Evolutionary conservation across 208 protist genomes (phyloP).

Genomic region (Phytomonas francai): DNA sequence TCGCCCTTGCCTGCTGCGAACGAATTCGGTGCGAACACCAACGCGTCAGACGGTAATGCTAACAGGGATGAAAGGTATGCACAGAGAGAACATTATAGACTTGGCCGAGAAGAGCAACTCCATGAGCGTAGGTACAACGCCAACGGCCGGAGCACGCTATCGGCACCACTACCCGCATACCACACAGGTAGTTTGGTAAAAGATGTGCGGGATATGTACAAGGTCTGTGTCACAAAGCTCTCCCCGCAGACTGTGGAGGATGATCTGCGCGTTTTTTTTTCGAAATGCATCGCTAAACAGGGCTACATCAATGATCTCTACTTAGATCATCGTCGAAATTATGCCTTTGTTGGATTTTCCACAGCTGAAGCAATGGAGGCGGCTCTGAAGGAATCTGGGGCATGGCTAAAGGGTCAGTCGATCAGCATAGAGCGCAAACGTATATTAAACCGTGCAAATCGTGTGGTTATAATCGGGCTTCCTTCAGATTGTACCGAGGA

Average conservation of each 20-base stretch:
- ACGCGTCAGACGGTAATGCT: background rate
- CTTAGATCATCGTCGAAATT: slow-evolving; percentile 21
- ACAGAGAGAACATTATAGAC: background rate
- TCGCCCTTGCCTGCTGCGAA: slow-evolving; percentile 1
- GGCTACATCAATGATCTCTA: slow-evolving; percentile 45
- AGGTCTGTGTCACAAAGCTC: slow-evolving; percentile 38
- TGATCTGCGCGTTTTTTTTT: slow-evolving; percentile 38
- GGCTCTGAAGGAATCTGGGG: slow-evolving; percentile 47
- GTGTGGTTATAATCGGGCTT: slow-evolving; percentile 49
- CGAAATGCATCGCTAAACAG: slow-evolving; percentile 2
- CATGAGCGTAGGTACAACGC: background rate
- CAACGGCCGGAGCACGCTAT: background rate
- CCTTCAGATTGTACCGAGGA: slow-evolving; percentile 24
- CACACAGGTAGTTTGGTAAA: background rate
- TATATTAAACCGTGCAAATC: slow-evolving; percentile 13
- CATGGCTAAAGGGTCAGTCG: slow-evolving; percentile 26
- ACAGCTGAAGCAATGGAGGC: slow-evolving; percentile 26
- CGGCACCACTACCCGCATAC: background rate
- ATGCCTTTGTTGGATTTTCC: slow-evolving; percentile 48
- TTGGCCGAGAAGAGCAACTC: background rate
- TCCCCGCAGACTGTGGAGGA: slow-evolving; percentile 18
- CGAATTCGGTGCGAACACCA: background rate
- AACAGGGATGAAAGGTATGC: background rate
- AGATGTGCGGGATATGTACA: slow-evolving; percentile 12
- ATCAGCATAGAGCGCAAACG: slow-evolving; percentile 38